phyloP scores from a whole-genome alignment of 2,329 filamentous ascomycete species.

The Cercospora citrullina region DNA sequence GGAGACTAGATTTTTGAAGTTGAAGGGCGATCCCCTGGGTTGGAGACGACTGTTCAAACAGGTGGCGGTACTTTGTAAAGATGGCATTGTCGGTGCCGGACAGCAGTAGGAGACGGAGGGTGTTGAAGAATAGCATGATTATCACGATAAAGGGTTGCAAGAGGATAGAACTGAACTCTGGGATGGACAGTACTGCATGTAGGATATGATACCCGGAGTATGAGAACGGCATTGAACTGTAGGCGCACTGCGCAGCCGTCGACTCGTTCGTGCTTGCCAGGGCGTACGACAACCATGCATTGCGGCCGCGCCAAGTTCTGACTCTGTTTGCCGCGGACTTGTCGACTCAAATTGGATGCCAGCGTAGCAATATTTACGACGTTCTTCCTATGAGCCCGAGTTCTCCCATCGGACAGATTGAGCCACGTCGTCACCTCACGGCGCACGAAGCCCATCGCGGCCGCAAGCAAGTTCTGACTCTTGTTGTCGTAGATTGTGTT shows the following conservation, averaged over 20 bases:
- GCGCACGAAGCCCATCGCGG: no score
- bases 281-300: not conserved
- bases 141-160: not conserved
- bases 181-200: not conserved
- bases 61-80: conserved; percentile 82
- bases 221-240: not conserved
- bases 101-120: not conserved
- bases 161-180: not conserved
- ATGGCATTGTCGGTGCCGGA: conserved; percentile 59
- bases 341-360: not conserved
- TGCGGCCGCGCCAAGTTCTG: not conserved
- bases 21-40: conserved; percentile 92
- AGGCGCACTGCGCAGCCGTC: not conserved
- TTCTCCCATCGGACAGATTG: not conserved
- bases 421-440: not conserved
- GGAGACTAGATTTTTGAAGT: conserved; percentile 89
- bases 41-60: conserved; percentile 98
- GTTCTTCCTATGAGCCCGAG: not conserved
- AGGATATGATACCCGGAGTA: not conserved
- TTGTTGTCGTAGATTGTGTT: no score
- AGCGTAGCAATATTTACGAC: not conserved
- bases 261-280: not conserved
- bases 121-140: not conserved
- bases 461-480: no score
- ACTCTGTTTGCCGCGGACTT: not conserved